Base-by-base conservation (phyloP, 495 filamentous ascomycete species). In the Geoglossum glabrum region DNA sequence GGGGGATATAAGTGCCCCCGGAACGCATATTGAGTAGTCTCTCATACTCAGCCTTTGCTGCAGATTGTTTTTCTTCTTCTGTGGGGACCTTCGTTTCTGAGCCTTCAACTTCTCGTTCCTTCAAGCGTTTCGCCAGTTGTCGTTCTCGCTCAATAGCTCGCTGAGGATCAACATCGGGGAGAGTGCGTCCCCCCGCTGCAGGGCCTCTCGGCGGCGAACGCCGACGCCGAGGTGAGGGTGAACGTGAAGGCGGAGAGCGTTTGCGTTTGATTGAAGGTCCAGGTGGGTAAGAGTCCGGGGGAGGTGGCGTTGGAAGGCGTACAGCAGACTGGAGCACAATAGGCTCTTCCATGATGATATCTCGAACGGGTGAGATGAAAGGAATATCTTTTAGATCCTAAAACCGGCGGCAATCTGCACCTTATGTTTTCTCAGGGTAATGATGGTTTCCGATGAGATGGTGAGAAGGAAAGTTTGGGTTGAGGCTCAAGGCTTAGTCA, bases 1-100 rank as follows among this genome's bases (percentile, higher is more conserved):
- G 92, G 9, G 93, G 92, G 36, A 99, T 92, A 65, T 97, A 97
- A 4, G 87, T 90, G 59, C 92, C 92, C 62, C 93, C 92, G 40
- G 87, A 92, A 56, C 93, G 84, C 76, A 92, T 86, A 54, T 77
- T 90, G 58, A 94, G 72, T 9, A 96, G 78, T 66, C 87, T 92
- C 59, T 95, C 83, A 64, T 93, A 95, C 69, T 95, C 90, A 30
- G 85, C 85, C 66, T 92, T 90, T 21, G 88, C 86, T 4, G 78
- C 74, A 10, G 77, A 84, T 57, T 82, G 85, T 69, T 94, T 94
- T 66, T 95, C 80, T 62, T 87, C 85, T 61, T 86, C 87, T 1
- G 83, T 88, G 64, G 81, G 75, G 28, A 77, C 76, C 62, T 80
- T 81, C 6, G 70, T 66, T 62, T 76, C 71, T 19, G 25, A 5